A percentile compares a stretch with the other conserved stretches of the same genome.
Evolutionary conservation across 345 rosid genomes (phyloP).

Genomic region (Mercurialis annua): DNA sequence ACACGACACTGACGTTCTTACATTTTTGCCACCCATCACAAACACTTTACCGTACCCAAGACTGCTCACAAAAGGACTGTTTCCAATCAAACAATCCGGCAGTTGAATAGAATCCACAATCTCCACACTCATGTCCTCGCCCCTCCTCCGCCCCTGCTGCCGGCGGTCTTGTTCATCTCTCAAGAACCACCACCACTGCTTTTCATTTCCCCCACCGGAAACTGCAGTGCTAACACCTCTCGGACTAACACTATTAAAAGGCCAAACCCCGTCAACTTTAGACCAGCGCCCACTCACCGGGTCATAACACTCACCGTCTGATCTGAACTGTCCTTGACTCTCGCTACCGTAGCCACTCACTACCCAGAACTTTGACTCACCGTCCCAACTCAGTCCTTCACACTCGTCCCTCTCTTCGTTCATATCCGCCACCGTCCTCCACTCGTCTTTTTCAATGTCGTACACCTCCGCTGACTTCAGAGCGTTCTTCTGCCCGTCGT

Average conservation of each 20-base stretch:
- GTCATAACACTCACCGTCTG: constrained; percentile 48
- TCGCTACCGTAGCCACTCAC: constrained; percentile 55
- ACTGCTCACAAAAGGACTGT: constrained; percentile 29
- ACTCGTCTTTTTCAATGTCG: constrained; percentile 47
- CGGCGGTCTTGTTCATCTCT: constrained; percentile 19
- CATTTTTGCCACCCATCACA: constrained; percentile 24
- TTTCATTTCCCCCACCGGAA: neutral
- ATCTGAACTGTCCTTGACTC: constrained; percentile 44
- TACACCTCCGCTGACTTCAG: constrained; percentile 45
- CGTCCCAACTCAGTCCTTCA: constrained; percentile 39
- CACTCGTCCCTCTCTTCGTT: constrained; percentile 56
- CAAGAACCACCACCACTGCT: constrained; percentile 30
- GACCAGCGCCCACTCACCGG: constrained; percentile 34
- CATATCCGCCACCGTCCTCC: constrained; percentile 43
- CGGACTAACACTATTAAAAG: constrained; percentile 31
- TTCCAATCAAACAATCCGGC: constrained; percentile 22
- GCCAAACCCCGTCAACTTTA: constrained; percentile 34
- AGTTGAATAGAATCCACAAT: constrained; percentile 22
- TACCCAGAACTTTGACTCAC: constrained; percentile 42
- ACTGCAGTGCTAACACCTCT: constrained; percentile 29
- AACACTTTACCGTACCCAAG: constrained; percentile 17
- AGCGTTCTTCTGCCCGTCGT: constrained; percentile 57
- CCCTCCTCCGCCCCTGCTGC: constrained; percentile 12
- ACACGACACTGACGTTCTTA: constrained; percentile 14
- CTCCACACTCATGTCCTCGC: constrained; percentile 21